Percentiles rank a stretch among this genome's conserved stretches.
phyloP scores from a whole-genome alignment of 345 rosid species.

The Brassica carinata region DNA sequence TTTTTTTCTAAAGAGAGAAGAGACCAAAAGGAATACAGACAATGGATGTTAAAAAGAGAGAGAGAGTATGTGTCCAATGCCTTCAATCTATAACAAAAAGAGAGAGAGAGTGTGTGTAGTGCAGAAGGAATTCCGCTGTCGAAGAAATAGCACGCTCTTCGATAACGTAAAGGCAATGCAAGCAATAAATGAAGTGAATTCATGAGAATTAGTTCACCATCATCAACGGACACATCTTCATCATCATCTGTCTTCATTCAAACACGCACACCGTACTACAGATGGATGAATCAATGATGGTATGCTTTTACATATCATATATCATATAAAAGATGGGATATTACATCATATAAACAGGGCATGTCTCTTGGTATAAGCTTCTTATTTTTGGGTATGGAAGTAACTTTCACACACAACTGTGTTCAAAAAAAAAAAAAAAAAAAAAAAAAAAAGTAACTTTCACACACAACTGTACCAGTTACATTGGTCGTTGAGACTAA shows the following conservation, averaged over 20 bases:
- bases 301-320: constrained; percentile 8
- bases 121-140: constrained; percentile 45
- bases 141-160: constrained; percentile 51
- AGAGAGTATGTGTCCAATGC: neutral
- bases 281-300: constrained; percentile 35
- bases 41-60: neutral
- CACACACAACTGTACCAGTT: constrained; percentile 30
- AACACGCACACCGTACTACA: constrained; percentile 36
- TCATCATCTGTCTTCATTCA: constrained; percentile 37
- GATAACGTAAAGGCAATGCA: constrained; percentile 48
- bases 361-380: constrained; percentile 30
- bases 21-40: no score
- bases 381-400: constrained; percentile 18
- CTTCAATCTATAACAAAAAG: no score
- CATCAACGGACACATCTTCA: constrained; percentile 14
- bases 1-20: no score
- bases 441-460: neutral
- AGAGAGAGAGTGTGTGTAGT: neutral
- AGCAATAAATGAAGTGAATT: constrained; percentile 41
- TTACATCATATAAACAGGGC: constrained; percentile 31
- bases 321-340: constrained; percentile 2
- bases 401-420: constrained; percentile 23
- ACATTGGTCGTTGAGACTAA: constrained; percentile 33
- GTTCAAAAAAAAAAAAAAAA: no score
- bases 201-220: constrained; percentile 41